Percentiles rank a stretch among this genome's conserved stretches.
Evolutionary conservation across 805 yeast genomes (phyloP).

Genomic region (Candida glaebosa): DNA sequence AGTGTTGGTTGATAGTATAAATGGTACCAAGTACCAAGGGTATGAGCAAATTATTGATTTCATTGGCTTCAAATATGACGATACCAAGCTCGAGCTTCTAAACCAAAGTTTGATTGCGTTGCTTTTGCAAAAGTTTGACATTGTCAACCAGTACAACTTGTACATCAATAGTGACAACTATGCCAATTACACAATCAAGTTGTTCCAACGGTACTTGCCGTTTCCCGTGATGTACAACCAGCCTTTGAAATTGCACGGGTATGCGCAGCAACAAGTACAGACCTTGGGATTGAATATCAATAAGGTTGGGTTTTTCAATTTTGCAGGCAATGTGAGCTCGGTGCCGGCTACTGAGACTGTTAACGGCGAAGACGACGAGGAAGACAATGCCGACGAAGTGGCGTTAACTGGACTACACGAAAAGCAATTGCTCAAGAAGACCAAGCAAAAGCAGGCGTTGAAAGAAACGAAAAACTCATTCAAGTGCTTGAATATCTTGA

Average conservation of each 20-base stretch:
- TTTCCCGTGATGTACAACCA: conserved; percentile 76
- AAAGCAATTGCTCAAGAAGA: conserved; percentile 28
- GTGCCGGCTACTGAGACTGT: conserved; percentile 28
- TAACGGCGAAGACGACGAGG: conserved; percentile 14
- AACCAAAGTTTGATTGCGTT: conserved; percentile 44
- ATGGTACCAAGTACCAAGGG: conserved; percentile 14
- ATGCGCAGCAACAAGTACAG: conserved; percentile 33
- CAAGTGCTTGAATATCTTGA: conserved; percentile 26
- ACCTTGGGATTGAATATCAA: conserved; percentile 26
- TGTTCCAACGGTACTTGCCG: conserved; percentile 52
- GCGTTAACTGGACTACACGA: conserved; percentile 40
- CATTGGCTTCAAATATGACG: conserved; percentile 2
- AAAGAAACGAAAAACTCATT: conserved; percentile 32
- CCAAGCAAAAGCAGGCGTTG: conserved; percentile 26
- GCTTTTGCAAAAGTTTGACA: conserved; percentile 37
- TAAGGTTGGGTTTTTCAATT: conserved; percentile 27
- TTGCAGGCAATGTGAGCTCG: conserved; percentile 17
- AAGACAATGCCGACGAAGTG: conserved; percentile 16
- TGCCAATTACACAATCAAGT: conserved; percentile 53
- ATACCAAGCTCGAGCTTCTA: conserved; percentile 23
- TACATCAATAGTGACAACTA: conserved; percentile 58
- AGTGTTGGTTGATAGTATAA: conserved; percentile 21
- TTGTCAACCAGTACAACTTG: conserved; percentile 54
- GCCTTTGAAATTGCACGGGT: conserved; percentile 45
- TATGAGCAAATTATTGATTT: conserved; percentile 13